A percentile compares a stretch with the other conserved stretches of the same genome.
These are phyloP conservation scores for Mycena capillaripes DNA, from an alignment of 768 basidiomycete genomes.

Conservation along the genomic window DNA sequence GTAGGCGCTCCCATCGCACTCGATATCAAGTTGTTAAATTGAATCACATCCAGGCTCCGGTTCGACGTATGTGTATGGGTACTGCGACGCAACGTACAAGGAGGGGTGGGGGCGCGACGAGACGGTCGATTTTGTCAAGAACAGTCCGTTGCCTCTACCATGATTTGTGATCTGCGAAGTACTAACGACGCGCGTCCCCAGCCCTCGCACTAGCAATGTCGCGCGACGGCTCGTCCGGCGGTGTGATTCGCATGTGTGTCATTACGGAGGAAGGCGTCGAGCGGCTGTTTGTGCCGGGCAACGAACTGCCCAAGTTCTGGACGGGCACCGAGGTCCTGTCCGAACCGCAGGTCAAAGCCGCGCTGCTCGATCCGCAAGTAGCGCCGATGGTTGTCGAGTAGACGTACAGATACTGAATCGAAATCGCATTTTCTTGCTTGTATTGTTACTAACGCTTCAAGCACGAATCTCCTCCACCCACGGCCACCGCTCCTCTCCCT, in stretches of 20 bases:
- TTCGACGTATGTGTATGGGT: conserved; percentile 98
- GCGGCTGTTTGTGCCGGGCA: conserved; percentile 91
- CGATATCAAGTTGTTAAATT: conserved; percentile 6
- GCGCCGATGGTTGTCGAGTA: conserved; percentile 66
- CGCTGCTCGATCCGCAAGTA: conserved; percentile 48
- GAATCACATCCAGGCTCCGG: conserved; percentile 77
- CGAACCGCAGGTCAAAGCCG: conserved; percentile 45
- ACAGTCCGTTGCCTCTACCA: conserved; percentile 74
- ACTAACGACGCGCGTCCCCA: conserved; percentile 46
- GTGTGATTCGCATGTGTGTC: conserved; percentile 96
- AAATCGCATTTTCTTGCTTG: conserved; percentile 17
- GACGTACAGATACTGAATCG: conserved; percentile 33
- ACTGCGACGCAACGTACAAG: conserved; percentile 97
- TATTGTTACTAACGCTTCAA: not conserved
- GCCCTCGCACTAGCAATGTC: conserved; percentile 97
- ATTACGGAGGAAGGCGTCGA: conserved; percentile 95
- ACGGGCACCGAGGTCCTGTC: conserved; percentile 83
- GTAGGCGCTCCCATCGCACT: conserved; percentile 55
- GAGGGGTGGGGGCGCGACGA: conserved; percentile 93
- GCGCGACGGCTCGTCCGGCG: conserved; percentile 97
- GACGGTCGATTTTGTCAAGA: conserved; percentile 94
- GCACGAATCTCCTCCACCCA: conserved; percentile 18
- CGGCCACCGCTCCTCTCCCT: conserved; percentile 9
- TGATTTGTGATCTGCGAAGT: not conserved
- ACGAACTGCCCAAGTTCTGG: conserved; percentile 93